phyloP scores from a whole-genome alignment of 1,284 basidiomycete genomes.

The Farysia itapuensis region DNA sequence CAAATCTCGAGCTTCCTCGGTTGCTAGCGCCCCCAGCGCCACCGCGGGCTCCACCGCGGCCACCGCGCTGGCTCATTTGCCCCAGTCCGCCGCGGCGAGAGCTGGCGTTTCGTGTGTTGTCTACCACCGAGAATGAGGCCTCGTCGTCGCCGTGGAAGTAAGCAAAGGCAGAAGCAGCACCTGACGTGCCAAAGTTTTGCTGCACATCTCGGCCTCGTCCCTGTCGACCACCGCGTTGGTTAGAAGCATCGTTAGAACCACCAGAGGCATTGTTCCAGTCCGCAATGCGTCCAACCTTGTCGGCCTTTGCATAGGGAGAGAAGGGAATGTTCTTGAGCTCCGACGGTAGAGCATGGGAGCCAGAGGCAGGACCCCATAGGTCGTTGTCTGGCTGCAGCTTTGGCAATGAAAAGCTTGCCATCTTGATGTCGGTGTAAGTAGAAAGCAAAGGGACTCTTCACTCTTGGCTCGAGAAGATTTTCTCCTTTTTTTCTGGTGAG shows the following conservation, averaged over 20 bases:
- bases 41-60: slow-evolving; percentile 52
- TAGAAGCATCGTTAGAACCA: slow-evolving; percentile 62
- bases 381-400: slow-evolving; percentile 39
- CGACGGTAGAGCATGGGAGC: slow-evolving; percentile 40
- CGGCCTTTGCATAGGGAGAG: slow-evolving; percentile 94
- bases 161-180: slow-evolving; percentile 77
- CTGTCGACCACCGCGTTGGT: slow-evolving; percentile 31
- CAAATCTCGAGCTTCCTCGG: slow-evolving; percentile 39
- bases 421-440: slow-evolving; percentile 4
- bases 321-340: slow-evolving; percentile 65
- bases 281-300: slow-evolving; percentile 95
- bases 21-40: slow-evolving; percentile 38
- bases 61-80: slow-evolving; percentile 55
- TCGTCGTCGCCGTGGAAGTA: slow-evolving; percentile 99
- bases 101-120: slow-evolving; percentile 66
- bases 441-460: neutral
- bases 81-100: slow-evolving; percentile 61
- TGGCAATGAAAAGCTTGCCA: slow-evolving; percentile 55
- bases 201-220: slow-evolving; percentile 44
- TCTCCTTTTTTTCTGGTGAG: no score
- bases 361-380: slow-evolving; percentile 53
- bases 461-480: no score
- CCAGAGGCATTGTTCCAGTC: slow-evolving; percentile 79
- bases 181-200: slow-evolving; percentile 41
- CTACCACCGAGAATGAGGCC: slow-evolving; percentile 93